Percentiles rank a stretch among this genome's conserved stretches.
These are phyloP conservation scores for Hymenoscyphus fructigenus DNA, from an alignment of 2,329 filamentous ascomycete genomes.

Conservation along the genomic window DNA sequence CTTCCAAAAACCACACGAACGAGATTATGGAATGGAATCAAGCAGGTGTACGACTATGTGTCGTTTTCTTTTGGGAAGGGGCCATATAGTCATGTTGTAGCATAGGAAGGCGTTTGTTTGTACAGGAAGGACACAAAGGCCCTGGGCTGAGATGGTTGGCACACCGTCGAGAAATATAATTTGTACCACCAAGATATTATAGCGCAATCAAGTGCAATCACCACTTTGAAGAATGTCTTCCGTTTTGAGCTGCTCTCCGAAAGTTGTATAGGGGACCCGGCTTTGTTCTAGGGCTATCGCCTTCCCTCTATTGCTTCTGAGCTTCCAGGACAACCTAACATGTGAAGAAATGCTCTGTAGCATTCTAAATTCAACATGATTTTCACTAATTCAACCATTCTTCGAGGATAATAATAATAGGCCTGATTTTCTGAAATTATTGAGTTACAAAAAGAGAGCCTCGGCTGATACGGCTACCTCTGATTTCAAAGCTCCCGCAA, in stretches of 20 bases:
- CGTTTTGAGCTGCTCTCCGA: neutral
- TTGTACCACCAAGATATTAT: conserved; percentile 31
- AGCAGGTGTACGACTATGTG: neutral
- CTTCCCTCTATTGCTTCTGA: too few relatives aligned
- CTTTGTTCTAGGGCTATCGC: too few relatives aligned
- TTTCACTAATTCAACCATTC: too few relatives aligned
- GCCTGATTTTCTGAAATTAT: neutral
- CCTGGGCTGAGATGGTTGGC: conserved; percentile 14
- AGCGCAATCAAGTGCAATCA: conserved; percentile 29
- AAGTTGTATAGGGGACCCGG: neutral
- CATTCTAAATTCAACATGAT: too few relatives aligned
- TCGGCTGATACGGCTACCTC: neutral
- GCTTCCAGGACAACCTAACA: too few relatives aligned
- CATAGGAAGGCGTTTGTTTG: conserved; percentile 33
- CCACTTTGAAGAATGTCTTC: conserved; percentile 23
- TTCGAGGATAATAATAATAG: too few relatives aligned
- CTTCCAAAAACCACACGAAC: conserved; percentile 6
- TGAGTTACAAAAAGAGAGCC: conserved; percentile 13
- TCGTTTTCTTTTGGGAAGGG: neutral
- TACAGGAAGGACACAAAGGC: conserved; percentile 15
- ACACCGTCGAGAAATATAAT: conserved; percentile 24
- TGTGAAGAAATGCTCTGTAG: too few relatives aligned
- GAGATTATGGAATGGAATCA: conserved; percentile 8
- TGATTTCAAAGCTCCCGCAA: conserved; percentile 6
- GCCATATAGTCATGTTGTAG: conserved; percentile 24